Evolutionary conservation across 306 rosid species (phyloP).

Genomic region (Castanopsis chinensis): DNA sequence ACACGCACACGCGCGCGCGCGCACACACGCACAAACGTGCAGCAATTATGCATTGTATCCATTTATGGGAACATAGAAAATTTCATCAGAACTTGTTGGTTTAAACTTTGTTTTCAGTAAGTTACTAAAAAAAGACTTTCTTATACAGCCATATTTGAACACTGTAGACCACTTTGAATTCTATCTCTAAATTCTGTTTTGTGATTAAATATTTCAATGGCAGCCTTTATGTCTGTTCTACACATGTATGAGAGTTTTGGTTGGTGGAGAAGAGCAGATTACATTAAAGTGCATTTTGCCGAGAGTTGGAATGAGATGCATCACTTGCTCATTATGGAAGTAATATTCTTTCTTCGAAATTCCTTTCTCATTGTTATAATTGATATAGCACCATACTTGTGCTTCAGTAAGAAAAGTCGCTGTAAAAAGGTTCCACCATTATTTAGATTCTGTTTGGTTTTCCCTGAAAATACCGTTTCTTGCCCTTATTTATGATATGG

Average conservation of each 20-base stretch:
- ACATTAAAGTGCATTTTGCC: slow-evolving; percentile 96
- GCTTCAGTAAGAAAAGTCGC: not conserved
- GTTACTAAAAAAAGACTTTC: not conserved
- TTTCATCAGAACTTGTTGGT: not conserved
- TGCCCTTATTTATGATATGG: not conserved
- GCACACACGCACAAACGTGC: not conserved
- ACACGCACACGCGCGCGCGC: no score
- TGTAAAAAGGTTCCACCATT: not conserved
- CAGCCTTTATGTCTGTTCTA: slow-evolving; percentile 92
- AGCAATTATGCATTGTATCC: not conserved
- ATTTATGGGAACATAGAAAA: not conserved
- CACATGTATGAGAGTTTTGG: slow-evolving; percentile 97
- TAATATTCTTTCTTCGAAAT: slow-evolving; percentile 29
- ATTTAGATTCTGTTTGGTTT: not conserved
- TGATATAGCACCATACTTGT: no score
- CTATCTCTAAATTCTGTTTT: slow-evolving; percentile 3
- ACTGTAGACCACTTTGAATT: not conserved
- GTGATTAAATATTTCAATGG: slow-evolving; percentile 20
- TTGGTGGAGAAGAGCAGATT: slow-evolving; percentile 98
- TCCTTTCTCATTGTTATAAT: not conserved
- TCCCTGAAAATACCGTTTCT: not conserved
- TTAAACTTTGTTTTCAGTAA: not conserved
- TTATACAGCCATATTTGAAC: not conserved
- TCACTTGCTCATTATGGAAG: slow-evolving; percentile 99
- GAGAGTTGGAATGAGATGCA: slow-evolving; percentile 99